phyloP scores from a whole-genome alignment of 371 early-diverging fungal genomes.

The Mucor circinelloides region DNA sequence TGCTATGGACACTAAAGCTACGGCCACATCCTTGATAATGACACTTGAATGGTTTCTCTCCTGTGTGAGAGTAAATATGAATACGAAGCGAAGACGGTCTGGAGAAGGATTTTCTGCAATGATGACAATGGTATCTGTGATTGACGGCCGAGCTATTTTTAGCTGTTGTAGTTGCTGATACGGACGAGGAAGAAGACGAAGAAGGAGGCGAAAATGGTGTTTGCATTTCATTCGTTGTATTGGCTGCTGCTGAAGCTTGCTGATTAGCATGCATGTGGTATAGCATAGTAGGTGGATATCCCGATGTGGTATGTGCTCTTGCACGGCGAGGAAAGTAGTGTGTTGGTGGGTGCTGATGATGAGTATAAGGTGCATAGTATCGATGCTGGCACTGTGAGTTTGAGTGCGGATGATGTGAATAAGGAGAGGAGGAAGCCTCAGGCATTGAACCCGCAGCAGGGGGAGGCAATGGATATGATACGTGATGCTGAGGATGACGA shows the following conservation, averaged over 20 bases:
- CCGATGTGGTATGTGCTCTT: constrained; percentile 33
- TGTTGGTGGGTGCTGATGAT: not conserved
- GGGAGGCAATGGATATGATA: not conserved
- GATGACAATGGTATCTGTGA: constrained; percentile 30
- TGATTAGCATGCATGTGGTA: not conserved
- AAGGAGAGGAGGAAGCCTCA: not conserved
- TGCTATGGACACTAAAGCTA: constrained; percentile 76
- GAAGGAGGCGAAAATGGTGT: not conserved
- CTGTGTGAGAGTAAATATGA: constrained; percentile 76
- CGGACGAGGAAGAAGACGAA: not conserved
- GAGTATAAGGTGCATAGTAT: not conserved
- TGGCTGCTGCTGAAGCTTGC: not conserved
- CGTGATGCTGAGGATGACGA: not conserved
- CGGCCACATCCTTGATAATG: constrained; percentile 62
- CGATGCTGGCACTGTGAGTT: not conserved
- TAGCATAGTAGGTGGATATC: constrained; percentile 28
- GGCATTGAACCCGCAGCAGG: not conserved
- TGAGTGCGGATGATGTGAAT: not conserved
- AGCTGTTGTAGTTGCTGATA: not conserved
- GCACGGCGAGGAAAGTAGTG: constrained; percentile 9
- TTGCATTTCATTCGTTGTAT: not conserved
- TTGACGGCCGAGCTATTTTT: not conserved
- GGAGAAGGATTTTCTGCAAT: constrained; percentile 32
- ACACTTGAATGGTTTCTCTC: constrained; percentile 75
- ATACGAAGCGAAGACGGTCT: constrained; percentile 56